phyloP scores from a whole-genome alignment of 164 flowering plant species.

The Magnolia sinica region DNA sequence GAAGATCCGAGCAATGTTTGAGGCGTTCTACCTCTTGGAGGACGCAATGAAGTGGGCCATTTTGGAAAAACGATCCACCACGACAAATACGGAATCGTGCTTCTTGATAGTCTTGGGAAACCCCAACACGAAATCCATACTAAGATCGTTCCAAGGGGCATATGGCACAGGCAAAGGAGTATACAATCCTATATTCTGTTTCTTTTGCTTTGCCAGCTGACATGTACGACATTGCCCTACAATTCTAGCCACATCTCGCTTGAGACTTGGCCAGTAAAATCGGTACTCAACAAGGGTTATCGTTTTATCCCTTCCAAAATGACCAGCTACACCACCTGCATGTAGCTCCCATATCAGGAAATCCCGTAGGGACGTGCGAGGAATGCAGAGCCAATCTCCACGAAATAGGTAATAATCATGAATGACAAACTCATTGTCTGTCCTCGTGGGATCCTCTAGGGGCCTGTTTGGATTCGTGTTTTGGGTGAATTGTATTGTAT shows the following conservation, averaged over 20 bases:
- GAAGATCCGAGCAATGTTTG: background rate
- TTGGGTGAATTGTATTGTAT: too few species aligned
- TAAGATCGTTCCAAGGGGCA: background rate
- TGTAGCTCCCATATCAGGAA: too few species aligned
- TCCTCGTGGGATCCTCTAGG: background rate
- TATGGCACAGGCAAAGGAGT: background rate
- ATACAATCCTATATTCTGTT: background rate
- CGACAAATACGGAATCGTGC: constrained; percentile 1
- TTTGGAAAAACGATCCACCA: background rate
- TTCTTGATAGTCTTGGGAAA: background rate
- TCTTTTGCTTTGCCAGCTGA: background rate
- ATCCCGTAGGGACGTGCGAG: background rate
- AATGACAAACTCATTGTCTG: background rate
- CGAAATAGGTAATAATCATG: background rate
- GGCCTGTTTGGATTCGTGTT: too few species aligned
- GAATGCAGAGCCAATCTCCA: background rate
- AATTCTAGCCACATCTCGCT: too few species aligned
- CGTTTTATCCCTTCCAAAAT: too few species aligned
- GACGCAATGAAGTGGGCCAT: background rate
- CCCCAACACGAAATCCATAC: constrained; percentile 1
- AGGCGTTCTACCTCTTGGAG: background rate
- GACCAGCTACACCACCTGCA: too few species aligned
- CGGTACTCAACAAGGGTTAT: too few species aligned
- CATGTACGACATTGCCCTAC: background rate
- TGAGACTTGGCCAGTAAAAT: too few species aligned